Base-by-base conservation (phyloP, 208 protist genomes). In the Wallacemonas sp. region DNA sequence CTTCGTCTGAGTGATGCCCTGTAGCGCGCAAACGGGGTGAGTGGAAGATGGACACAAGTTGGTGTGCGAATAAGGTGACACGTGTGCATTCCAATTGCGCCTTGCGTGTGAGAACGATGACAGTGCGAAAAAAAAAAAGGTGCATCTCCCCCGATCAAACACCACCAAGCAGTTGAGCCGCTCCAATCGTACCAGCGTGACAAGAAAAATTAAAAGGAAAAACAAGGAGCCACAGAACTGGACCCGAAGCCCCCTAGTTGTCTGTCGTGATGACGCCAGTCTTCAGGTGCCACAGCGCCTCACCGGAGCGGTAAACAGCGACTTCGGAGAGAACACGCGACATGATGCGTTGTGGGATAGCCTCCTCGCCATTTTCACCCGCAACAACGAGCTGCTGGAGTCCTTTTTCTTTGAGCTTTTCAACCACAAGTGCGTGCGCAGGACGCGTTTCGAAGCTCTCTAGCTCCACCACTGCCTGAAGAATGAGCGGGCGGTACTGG, bases 261-360 rank as follows among this genome's bases (percentile, higher is more conserved):
- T 70, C 25, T 5, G 20, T n/a, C 46, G 72, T 72, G 31, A 75
- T 23, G 26, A 86, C 85, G 3, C 89, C 89, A 25, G 65, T 84
- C 69, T 95, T 94, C 5, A 96, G 32, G 54, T 89, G 81, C 84
- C 86, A 96, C 14, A 94, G 64, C 10, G 86, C 79, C 25, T 87
- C 86, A 11, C 82, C 82, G 1, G 61, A 38, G 48, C 84, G 75
- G 61, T 77, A 96, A 41, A 87, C 84, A 2, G 82, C 79, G 18
- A 96, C 83, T 55, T 96, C 91, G 3, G 75, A 46, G 26, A 92
- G 36, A 18, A 96, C 86, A 44, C 82, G 81, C 29, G 84, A 68
- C 59, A 90, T 61, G 7, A 86, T 73, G 25, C 59, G 23, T 14
- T 7, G 2, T 18, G 74, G 64, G 4, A 82, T 46, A 16, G 67